Percentiles rank a stretch among this genome's conserved stretches.
phyloP scores from a whole-genome alignment of 768 basidiomycete species.

The Psilocybe subaeruginosa region DNA sequence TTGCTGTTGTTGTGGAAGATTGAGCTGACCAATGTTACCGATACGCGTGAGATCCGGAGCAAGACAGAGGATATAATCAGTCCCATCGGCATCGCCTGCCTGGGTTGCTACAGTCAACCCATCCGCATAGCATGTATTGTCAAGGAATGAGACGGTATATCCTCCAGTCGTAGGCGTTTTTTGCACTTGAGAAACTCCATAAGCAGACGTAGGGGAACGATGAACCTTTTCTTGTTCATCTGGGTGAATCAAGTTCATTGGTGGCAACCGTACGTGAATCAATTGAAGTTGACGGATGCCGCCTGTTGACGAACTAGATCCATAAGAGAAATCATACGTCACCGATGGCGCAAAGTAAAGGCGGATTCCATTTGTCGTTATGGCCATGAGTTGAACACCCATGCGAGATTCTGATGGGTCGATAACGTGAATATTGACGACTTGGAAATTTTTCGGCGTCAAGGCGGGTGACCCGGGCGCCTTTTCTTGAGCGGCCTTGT shows the following conservation, averaged over 20 bases:
- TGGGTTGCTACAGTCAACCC: conserved; percentile 76
- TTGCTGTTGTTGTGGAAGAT: conserved; percentile 45
- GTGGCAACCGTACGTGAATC: conserved; percentile 79
- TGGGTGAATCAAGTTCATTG: conserved; percentile 74
- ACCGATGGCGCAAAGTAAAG: conserved; percentile 76
- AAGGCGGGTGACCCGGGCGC: conserved; percentile 77
- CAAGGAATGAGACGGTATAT: conserved; percentile 60
- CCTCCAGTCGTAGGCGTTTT: conserved; percentile 53
- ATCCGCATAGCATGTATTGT: conserved; percentile 65
- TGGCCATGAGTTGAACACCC: conserved; percentile 75
- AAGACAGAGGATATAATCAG: conserved; percentile 74
- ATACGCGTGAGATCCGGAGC: conserved; percentile 78
- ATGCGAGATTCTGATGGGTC: conserved; percentile 67
- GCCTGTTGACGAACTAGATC: conserved; percentile 31
- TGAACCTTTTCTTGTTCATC: conserved; percentile 63
- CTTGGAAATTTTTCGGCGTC: conserved; percentile 68
- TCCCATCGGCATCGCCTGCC: conserved; percentile 71
- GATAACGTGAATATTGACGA: conserved; percentile 73
- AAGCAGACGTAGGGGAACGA: conserved; percentile 49
- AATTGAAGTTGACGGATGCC: conserved; percentile 59
- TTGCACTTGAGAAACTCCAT: conserved; percentile 48
- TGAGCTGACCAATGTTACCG: conserved; percentile 69
- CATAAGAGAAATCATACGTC: conserved; percentile 53
- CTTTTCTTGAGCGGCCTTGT: conserved; percentile 80
- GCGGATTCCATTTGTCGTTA: conserved; percentile 82